Percentiles rank a stretch among this genome's conserved stretches.
Conservation (phyloP, 495 filamentous ascomycete genomes). For the Copromyces sp. region DNA sequence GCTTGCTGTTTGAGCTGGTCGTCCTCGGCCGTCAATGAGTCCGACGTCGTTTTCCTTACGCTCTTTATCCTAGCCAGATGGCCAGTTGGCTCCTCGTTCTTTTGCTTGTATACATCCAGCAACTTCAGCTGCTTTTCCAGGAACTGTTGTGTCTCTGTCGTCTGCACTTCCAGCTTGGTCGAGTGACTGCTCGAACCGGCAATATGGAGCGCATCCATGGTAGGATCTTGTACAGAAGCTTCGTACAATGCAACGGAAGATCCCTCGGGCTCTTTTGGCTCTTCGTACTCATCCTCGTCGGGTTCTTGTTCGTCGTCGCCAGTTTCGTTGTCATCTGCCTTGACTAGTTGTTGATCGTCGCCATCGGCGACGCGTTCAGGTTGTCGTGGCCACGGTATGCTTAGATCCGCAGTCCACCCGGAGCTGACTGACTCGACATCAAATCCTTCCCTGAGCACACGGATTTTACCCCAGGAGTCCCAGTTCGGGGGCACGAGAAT, state of each 20-base stretch:
- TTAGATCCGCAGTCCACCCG: conserved; percentile 76
- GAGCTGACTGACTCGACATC: conserved; percentile 79
- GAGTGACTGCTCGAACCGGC: conserved; percentile 39
- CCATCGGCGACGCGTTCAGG: conserved; percentile 1
- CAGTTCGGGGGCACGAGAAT: conserved; percentile 90
- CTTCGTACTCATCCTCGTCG: conserved; percentile 17
- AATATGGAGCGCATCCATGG: conserved; percentile 46
- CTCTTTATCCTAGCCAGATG: conserved; percentile 29
- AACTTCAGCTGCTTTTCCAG: conserved; percentile 60
- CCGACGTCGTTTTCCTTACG: conserved; percentile 19
- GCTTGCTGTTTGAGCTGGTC: conserved; percentile 19
- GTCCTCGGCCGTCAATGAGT: conserved; percentile 1
- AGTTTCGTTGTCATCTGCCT: neutral
- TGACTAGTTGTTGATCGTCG: neutral
- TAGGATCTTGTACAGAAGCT: conserved; percentile 64
- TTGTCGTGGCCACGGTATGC: conserved; percentile 34
- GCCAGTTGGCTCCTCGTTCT: conserved; percentile 52
- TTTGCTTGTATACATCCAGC: conserved; percentile 54
- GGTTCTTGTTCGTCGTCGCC: conserved; percentile 10
- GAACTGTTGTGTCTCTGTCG: conserved; percentile 71
- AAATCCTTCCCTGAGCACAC: conserved; percentile 86
- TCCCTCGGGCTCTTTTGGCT: conserved; percentile 26
- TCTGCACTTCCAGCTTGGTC: conserved; percentile 55
- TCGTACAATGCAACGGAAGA: conserved; percentile 67
- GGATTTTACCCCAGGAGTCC: conserved; percentile 98